A percentile compares a stretch with the other conserved stretches of the same genome.
phyloP scores from a whole-genome alignment of 495 filamentous ascomycete species.

The Cryomyces minteri region DNA sequence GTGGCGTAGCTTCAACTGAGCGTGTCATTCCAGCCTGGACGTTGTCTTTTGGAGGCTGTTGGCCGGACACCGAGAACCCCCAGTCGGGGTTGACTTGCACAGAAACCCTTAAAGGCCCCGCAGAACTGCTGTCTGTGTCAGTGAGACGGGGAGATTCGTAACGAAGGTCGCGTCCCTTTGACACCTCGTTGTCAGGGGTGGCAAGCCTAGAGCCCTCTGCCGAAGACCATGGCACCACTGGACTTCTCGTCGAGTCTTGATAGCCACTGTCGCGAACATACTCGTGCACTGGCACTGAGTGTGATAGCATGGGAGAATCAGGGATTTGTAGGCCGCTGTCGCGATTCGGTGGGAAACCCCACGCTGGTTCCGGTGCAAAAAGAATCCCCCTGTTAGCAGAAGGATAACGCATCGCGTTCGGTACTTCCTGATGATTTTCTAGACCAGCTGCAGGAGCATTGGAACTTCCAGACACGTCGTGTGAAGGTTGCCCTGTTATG shows the following conservation, averaged over 20 bases:
- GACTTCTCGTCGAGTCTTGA: conserved; percentile 14
- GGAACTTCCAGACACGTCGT: too few species aligned
- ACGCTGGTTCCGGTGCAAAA: conserved; percentile 7
- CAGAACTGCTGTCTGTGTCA: conserved; percentile 1
- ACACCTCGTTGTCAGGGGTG: background rate
- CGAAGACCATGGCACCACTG: conserved; percentile 2
- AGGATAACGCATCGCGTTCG: background rate
- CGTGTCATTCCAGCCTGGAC: too few species aligned
- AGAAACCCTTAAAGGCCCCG: conserved; percentile 10
- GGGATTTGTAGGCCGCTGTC: conserved; percentile 32
- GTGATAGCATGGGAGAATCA: conserved; percentile 25
- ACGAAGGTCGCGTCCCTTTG: background rate
- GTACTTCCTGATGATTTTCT: too few species aligned
- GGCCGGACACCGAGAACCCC: conserved; percentile 5
- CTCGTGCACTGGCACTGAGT: conserved; percentile 8
- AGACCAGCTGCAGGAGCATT: too few species aligned
- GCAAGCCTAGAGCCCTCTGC: too few species aligned
- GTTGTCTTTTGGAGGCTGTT: background rate
- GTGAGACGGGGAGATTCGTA: background rate
- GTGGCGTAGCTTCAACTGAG: too few species aligned
- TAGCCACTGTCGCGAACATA: conserved; percentile 25
- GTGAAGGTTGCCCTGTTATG: too few species aligned
- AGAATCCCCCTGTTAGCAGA: conserved; percentile 1
- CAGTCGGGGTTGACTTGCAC: conserved; percentile 8
- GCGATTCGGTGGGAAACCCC: conserved; percentile 21